These are phyloP conservation scores for Monosporascus sp. DNA, from an alignment of 2,329 filamentous ascomycete species.

Conservation along the genomic window DNA sequence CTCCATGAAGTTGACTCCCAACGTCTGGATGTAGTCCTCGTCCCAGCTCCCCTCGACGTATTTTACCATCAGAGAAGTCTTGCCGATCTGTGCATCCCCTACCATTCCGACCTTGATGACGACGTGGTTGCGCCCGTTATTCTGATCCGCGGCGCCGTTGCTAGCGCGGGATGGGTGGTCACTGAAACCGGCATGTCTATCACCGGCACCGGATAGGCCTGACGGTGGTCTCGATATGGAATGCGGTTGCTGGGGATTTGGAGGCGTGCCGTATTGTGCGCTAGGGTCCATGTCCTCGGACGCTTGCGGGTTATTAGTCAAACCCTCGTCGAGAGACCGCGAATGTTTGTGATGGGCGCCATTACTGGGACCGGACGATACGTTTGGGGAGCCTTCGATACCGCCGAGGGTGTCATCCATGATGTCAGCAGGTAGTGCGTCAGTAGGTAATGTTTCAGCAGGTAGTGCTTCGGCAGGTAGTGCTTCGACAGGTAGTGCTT, in stretches of 20 bases:
- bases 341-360: conserved; percentile 37
- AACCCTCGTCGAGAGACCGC: conserved; percentile 45
- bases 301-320: conserved; percentile 26
- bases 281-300: conserved; percentile 34
- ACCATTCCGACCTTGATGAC: conserved; percentile 99
- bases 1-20: conserved; percentile 99
- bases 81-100: conserved; percentile 96
- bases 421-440: conserved; percentile 24
- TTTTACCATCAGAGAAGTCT: conserved; percentile 99
- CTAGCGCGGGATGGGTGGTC: conserved; percentile 40
- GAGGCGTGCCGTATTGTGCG: conserved; percentile 41
- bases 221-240: conserved; percentile 51
- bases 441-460: conserved; percentile 22
- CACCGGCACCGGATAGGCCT: conserved; percentile 40
- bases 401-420: conserved; percentile 46
- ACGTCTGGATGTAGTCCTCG: conserved; percentile 97
- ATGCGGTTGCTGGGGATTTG: conserved; percentile 33
- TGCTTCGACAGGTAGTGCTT: conserved; percentile 7
- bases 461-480: conserved; percentile 20
- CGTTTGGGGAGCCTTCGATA: conserved; percentile 42
- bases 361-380: conserved; percentile 20
- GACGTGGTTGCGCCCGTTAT: conserved; percentile 62
- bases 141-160: conserved; percentile 31
- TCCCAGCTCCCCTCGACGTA: conserved; percentile 99
- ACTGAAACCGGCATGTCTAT: conserved; percentile 33